These are phyloP conservation scores for Desmodesmus armatus DNA, from an alignment of 139 green algal genomes.

Conservation along the genomic window DNA sequence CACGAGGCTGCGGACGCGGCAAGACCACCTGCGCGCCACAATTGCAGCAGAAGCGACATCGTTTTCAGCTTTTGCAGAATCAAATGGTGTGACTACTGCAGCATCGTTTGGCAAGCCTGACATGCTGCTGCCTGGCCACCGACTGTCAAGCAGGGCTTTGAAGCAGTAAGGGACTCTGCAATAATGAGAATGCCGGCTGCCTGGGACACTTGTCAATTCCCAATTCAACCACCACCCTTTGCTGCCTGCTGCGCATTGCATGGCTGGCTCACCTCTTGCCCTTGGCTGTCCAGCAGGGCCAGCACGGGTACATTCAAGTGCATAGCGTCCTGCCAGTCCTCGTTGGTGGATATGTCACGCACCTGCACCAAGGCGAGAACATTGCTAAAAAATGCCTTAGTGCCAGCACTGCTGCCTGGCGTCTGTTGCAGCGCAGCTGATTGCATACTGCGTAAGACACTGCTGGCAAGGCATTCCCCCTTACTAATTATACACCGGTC, in stretches of 20 bases:
- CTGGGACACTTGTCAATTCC: background rate
- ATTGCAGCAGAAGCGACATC: background rate
- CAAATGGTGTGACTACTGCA: background rate
- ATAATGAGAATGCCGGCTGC: background rate
- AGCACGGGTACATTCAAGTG: conserved; percentile 62
- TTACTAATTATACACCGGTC: background rate
- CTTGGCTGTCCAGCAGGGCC: conserved; percentile 37
- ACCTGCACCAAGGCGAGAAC: conserved; percentile 53
- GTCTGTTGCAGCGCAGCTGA: no score
- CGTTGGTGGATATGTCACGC: conserved; percentile 55
- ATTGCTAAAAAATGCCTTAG: background rate
- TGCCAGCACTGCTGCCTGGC: no score
- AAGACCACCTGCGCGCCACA: conserved; percentile 42
- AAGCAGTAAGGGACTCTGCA: background rate
- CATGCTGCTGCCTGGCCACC: background rate
- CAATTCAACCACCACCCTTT: background rate
- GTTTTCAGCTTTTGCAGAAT: background rate
- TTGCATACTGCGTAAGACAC: no score
- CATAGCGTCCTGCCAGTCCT: conserved; percentile 53
- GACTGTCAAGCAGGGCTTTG: no score
- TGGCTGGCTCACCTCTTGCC: conserved; percentile 16
- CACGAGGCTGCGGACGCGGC: conserved; percentile 41
- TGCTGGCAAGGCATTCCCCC: background rate
- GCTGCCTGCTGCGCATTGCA: background rate
- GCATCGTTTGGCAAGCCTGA: background rate